phyloP scores from a whole-genome alignment of 768 basidiomycete genomes.

The Lepiota venenata region DNA sequence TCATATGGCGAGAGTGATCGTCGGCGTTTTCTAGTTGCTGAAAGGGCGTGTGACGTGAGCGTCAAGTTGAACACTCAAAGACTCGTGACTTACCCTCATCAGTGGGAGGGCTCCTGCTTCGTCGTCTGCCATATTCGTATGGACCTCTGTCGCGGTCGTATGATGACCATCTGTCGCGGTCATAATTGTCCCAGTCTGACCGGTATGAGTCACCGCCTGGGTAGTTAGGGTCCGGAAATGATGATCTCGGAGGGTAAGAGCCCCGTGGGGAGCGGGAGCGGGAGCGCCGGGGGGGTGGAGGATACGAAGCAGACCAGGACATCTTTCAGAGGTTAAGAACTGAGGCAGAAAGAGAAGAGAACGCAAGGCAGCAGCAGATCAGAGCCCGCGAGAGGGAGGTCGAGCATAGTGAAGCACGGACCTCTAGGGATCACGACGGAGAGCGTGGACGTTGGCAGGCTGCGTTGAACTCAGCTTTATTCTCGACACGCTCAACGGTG shows the following conservation, averaged over 20 bases:
- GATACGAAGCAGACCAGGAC: slow-evolving; percentile 76
- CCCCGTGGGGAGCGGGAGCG: slow-evolving; percentile 80
- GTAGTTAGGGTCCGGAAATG: slow-evolving; percentile 54
- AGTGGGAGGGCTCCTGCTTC: slow-evolving; percentile 72
- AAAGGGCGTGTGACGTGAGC: slow-evolving; percentile 7
- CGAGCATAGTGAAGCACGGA: slow-evolving; percentile 93
- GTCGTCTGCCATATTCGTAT: slow-evolving; percentile 66
- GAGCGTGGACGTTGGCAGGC: slow-evolving; percentile 39
- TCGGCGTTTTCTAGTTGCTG: slow-evolving; percentile 72
- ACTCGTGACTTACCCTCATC: slow-evolving; percentile 55
- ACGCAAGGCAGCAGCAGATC: slow-evolving; percentile 60
- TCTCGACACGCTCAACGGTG: slow-evolving; percentile 39
- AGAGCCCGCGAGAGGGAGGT: slow-evolving; percentile 74
- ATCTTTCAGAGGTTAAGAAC: slow-evolving; percentile 54
- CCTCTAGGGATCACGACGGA: slow-evolving; percentile 74
- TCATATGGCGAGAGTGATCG: slow-evolving; percentile 82
- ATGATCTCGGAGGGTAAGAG: slow-evolving; percentile 48
- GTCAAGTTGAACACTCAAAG: slow-evolving; percentile 8
- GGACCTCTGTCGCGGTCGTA: slow-evolving; percentile 68
- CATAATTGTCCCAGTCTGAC: slow-evolving; percentile 66
- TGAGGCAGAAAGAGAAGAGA: slow-evolving; percentile 55
- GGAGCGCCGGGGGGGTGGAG: slow-evolving; percentile 71
- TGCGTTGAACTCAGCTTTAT: slow-evolving; percentile 10
- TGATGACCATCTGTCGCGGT: slow-evolving; percentile 66
- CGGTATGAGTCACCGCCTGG: slow-evolving; percentile 52